phyloP scores from a whole-genome alignment of 2,329 filamentous ascomycete genomes.

The Trichoderma atroviride region DNA sequence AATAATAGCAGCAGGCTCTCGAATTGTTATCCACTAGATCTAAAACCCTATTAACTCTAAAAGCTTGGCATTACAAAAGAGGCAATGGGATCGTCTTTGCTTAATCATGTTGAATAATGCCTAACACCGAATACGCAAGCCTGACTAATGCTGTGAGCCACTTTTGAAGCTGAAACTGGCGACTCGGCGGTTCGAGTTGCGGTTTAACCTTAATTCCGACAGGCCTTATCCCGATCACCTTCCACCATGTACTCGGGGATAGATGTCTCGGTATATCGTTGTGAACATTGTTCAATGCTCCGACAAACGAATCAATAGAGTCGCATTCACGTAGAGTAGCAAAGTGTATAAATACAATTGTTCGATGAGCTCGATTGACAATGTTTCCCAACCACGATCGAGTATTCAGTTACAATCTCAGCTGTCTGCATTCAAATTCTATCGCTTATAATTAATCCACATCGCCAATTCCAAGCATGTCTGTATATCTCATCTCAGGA shows the following conservation, averaged over 20 bases:
- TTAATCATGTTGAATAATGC: neutral
- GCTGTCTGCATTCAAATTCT: neutral
- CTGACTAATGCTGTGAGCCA: neutral
- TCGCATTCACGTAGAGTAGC: neutral
- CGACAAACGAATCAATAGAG: neutral
- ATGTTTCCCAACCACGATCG: neutral
- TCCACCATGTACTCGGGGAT: neutral
- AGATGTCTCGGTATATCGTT: neutral
- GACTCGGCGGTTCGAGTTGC: neutral
- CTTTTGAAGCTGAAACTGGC: too few species aligned
- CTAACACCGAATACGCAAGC: neutral
- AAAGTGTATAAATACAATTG: neutral
- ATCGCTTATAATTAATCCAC: neutral
- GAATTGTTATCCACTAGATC: neutral
- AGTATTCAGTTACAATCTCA: too few species aligned
- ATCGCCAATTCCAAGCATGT: neutral
- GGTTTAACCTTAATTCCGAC: neutral
- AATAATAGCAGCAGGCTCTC: neutral
- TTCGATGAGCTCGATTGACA: neutral
- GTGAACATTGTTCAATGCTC: neutral
- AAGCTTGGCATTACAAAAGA: neutral
- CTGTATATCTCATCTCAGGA: constrained; percentile 16
- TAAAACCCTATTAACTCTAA: neutral
- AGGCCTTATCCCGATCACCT: constrained; percentile 7
- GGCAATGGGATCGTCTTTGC: neutral